Conservation (phyloP, 257 asterid genomes). For the Solanum pinnatisectum region DNA sequence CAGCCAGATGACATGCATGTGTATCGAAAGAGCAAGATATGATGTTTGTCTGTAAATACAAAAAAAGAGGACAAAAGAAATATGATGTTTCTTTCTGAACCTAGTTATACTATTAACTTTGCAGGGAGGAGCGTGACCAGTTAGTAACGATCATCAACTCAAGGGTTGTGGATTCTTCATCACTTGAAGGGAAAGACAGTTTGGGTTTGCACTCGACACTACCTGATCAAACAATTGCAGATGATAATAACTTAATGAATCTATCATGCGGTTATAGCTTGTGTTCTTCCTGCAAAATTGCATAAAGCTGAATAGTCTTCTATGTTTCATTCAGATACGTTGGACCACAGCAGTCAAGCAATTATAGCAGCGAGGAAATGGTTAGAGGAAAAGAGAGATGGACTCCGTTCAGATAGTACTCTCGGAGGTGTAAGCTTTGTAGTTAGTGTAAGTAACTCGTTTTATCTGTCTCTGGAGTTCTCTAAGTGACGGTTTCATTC, state of each 20-base stretch:
- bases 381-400: conserved; percentile 60
- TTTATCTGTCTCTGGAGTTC: neutral
- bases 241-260: conserved; percentile 22
- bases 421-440: conserved; percentile 13
- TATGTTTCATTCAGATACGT: conserved; percentile 25
- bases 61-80: neutral
- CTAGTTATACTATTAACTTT: neutral
- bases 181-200: conserved; percentile 26
- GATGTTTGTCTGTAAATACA: neutral
- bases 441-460: conserved; percentile 24
- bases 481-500: neutral
- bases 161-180: conserved; percentile 42
- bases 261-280: neutral
- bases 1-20: neutral
- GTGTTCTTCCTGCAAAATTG: neutral
- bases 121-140: conserved; percentile 76
- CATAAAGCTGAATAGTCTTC: neutral
- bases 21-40: neutral
- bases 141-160: conserved; percentile 50
- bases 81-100: neutral
- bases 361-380: conserved; percentile 68
- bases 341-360: conserved; percentile 37
- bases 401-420: conserved; percentile 21
- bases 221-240: conserved; percentile 18
- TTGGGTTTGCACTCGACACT: conserved; percentile 12